These are phyloP conservation scores for Colletotrichum liriopes DNA, from an alignment of 2,329 filamentous ascomycete species.

Conservation along the genomic window DNA sequence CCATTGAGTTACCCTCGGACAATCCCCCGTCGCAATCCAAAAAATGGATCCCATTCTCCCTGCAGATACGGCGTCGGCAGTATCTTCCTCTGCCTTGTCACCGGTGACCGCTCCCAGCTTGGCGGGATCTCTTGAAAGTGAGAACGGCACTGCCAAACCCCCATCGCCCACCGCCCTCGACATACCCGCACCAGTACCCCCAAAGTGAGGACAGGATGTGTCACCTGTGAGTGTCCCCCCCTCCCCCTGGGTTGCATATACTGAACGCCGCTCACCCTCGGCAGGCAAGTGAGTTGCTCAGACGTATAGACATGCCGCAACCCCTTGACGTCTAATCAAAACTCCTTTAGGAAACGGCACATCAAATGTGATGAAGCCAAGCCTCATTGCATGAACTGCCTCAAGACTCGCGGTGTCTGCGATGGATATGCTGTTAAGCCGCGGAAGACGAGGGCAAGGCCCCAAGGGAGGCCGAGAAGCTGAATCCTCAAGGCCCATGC, in stretches of 20 bases:
- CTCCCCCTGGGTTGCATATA: background rate
- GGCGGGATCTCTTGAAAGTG: conserved; percentile 28
- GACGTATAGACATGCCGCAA: background rate
- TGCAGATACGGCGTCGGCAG: conserved; percentile 35
- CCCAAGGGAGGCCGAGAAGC: background rate
- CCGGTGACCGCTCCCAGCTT: conserved; percentile 14
- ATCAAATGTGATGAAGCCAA: conserved; percentile 61
- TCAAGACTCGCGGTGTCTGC: conserved; percentile 42
- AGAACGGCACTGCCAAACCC: background rate
- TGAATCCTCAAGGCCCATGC: conserved; percentile 12
- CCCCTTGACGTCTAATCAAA: conserved; percentile 4
- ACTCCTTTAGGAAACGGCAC: conserved; percentile 49
- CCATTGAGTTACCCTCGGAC: conserved; percentile 31
- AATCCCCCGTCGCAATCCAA: conserved; percentile 11
- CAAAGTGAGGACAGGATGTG: conserved; percentile 44
- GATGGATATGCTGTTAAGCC: conserved; percentile 42
- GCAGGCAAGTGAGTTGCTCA: conserved; percentile 39
- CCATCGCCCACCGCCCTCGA: conserved; percentile 30
- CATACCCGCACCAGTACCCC: conserved; percentile 43
- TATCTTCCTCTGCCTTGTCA: conserved; percentile 6
- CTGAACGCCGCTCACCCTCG: conserved; percentile 12
- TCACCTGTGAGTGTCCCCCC: conserved; percentile 38
- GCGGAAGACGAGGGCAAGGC: conserved; percentile 27
- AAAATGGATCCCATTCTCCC: conserved; percentile 31
- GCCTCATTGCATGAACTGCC: conserved; percentile 59